Evolutionary conservation across 495 filamentous ascomycete species (phyloP).

Genomic region (Lasiosphaeris hirsuta): DNA sequence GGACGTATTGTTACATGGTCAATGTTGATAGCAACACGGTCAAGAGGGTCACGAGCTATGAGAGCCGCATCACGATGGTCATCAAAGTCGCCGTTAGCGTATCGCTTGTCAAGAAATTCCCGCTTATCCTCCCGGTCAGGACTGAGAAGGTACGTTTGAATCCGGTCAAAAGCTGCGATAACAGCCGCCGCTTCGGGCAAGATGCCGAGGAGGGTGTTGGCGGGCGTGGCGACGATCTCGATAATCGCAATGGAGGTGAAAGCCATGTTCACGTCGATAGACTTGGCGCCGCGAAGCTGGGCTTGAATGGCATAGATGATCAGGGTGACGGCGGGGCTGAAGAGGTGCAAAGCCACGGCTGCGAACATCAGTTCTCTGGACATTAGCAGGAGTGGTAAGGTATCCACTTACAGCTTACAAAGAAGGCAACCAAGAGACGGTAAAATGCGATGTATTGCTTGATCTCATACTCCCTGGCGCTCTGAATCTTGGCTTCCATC

Average conservation of each 20-base stretch:
- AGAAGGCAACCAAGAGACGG: constrained; percentile 4
- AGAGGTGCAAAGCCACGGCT: constrained; percentile 19
- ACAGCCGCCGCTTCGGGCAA: constrained; percentile 7
- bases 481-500: constrained; percentile 24
- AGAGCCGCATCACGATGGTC: no score
- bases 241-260: constrained; percentile 33
- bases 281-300: constrained; percentile 12
- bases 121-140: constrained; percentile 18
- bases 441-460: background rate
- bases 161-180: constrained; percentile 3
- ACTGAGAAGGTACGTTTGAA: constrained; percentile 12
- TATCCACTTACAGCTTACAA: constrained; percentile 7
- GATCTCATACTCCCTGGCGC: constrained; percentile 6
- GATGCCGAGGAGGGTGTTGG: constrained; percentile 30
- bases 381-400: background rate
- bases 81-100: background rate
- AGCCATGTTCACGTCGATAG: constrained; percentile 17
- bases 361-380: no score
- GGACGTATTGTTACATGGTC: constrained; percentile 9
- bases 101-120: constrained; percentile 2
- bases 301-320: constrained; percentile 30
- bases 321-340: constrained; percentile 34
- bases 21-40: constrained; percentile 3
- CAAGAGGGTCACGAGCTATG: background rate
- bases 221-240: constrained; percentile 24